phyloP scores from a whole-genome alignment of 495 filamentous ascomycete genomes.

The Neurospora pannonica region DNA sequence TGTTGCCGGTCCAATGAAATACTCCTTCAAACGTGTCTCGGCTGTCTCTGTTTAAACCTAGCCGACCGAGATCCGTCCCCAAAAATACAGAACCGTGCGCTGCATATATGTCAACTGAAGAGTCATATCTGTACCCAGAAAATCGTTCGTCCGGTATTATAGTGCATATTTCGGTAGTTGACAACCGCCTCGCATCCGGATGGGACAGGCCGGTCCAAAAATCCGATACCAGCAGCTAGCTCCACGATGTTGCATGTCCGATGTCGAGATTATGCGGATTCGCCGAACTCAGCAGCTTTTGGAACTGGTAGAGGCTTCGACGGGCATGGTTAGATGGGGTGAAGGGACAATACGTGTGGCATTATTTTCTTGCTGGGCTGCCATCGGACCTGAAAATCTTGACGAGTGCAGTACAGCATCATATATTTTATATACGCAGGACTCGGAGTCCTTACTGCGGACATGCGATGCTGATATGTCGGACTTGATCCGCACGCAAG shows the following conservation, averaged over 20 bases:
- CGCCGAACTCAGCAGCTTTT: neutral
- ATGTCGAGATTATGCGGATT: neutral
- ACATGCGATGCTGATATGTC: neutral
- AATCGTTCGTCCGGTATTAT: neutral
- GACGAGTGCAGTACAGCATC: neutral
- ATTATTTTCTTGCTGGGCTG: neutral
- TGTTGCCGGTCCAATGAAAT: neutral
- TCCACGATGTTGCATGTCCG: neutral
- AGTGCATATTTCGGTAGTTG: neutral
- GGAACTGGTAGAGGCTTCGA: neutral
- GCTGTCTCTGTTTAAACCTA: neutral
- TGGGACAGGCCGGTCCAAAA: neutral
- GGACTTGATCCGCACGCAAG: neutral
- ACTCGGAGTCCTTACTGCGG: neutral
- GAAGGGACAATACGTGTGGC: neutral
- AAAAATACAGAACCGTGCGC: neutral
- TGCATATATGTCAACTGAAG: neutral
- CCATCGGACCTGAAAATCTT: neutral
- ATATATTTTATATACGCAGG: neutral
- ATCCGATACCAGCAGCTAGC: neutral
- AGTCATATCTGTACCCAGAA: neutral
- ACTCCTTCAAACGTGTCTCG: neutral
- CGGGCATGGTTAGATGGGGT: neutral
- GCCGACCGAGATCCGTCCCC: neutral
- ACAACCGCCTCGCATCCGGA: neutral